Percentiles rank a stretch among this genome's conserved stretches.
phyloP scores from a whole-genome alignment of 202 grass and related monocot genomes.

The Panicum hallii region DNA sequence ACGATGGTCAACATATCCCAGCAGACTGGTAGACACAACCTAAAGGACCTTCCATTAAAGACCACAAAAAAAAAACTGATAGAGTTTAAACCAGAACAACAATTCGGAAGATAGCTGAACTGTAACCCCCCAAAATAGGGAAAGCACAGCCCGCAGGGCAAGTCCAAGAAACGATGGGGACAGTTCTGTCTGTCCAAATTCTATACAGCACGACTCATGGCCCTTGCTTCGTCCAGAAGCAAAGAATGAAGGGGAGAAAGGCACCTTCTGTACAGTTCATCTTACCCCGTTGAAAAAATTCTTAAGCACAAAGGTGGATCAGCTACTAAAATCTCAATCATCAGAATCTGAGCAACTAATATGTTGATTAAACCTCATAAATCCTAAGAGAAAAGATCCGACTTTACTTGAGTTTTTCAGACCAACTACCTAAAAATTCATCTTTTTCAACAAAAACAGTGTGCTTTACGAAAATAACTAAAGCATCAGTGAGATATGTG shows the following conservation, averaged over 20 bases:
- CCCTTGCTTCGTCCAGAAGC: slow-evolving; percentile 59
- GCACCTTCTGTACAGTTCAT: slow-evolving; percentile 8
- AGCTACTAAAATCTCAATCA: background rate
- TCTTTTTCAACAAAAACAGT: background rate
- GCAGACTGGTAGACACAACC: slow-evolving; percentile 17
- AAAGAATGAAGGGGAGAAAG: slow-evolving; percentile 30
- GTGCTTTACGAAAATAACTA: background rate
- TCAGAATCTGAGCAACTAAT: background rate
- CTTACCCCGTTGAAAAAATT: background rate
- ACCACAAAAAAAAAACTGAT: background rate
- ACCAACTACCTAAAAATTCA: background rate
- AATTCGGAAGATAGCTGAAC: slow-evolving; percentile 31
- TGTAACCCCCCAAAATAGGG: slow-evolving; percentile 28
- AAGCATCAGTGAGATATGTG: background rate
- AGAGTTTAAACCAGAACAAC: background rate
- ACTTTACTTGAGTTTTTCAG: background rate
- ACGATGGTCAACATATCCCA: background rate
- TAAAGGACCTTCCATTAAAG: background rate
- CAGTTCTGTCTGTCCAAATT: slow-evolving; percentile 12
- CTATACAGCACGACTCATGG: slow-evolving; percentile 1
- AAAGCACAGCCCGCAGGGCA: slow-evolving; percentile 23
- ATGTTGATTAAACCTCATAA: slow-evolving; percentile 16
- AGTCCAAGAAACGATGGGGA: background rate
- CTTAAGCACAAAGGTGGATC: background rate
- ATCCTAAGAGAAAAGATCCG: background rate